Base-by-base conservation (phyloP, 2,329 filamentous ascomycete species). In the Penicillium freii region DNA sequence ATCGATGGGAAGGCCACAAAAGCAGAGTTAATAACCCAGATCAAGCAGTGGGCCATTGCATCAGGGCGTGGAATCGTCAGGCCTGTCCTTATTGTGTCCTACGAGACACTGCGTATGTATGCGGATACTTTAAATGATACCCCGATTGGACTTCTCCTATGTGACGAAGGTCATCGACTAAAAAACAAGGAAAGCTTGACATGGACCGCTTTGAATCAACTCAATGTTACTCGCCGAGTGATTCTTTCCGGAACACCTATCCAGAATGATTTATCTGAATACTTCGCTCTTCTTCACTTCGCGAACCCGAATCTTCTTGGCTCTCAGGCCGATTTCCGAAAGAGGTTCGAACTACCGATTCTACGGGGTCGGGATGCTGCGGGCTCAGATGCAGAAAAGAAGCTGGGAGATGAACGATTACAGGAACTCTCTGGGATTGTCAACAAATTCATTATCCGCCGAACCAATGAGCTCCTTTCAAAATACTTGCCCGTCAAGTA, bases 401-500 rank as follows among this genome's bases (percentile, higher is more conserved):
- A 91, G 71, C 89, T 87, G 63, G 94, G 94, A 9, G 90, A 96
- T 64, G 88, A 92, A 67, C 87, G 92, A 51, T 84, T 96, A 21
- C 81, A 82, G 4, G 93, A 96, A 68, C 83, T 99, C 15, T 84
- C 96, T 3, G 80, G 81, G 2, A 80, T 96, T 44, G 94, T 99
- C 71, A 99, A 97, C 78, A 97, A 96, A 70, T 99, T 99, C 77
- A 95, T 99, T 72, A 99, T 99, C 67, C 89, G 94, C 58, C 87
- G 94, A 57, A 97, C 93, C 4, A 99, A 99, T 82, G 94, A 99
- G 70, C 96, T 99, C 60, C 78, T 99, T 25, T 97, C 93, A 51
- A 99, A 99, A 74, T 99, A 99, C 71, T 78, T 99, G 58, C 94
- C 94, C 0, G 87, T 97, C 79, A 99, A 99, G 79, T 99, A 99